A percentile compares a stretch with the other conserved stretches of the same genome.
These are phyloP conservation scores for Rutstroemia sp. DNA, from an alignment of 2,329 filamentous ascomycete species.

Conservation along the genomic window DNA sequence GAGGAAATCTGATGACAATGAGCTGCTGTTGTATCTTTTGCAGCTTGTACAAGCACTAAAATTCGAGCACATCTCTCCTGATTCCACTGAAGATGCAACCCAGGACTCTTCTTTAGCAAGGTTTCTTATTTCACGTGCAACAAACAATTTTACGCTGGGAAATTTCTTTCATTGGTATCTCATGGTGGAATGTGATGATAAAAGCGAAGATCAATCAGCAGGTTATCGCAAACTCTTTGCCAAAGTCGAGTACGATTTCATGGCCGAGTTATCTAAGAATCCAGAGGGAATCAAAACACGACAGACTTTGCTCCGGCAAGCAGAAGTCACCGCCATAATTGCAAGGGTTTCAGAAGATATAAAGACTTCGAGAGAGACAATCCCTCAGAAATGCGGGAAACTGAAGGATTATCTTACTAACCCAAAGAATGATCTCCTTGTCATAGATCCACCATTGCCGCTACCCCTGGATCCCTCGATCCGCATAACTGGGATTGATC, in stretches of 20 bases:
- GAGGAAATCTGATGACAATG: conserved; percentile 85
- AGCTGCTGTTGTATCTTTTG: conserved; percentile 82
- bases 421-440: conserved; percentile 78
- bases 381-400: conserved; percentile 72
- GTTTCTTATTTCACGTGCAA: conserved; percentile 83
- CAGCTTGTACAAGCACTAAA: conserved; percentile 95
- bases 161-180: conserved; percentile 98
- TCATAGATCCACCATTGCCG: conserved; percentile 78
- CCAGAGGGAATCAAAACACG: conserved; percentile 65
- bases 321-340: conserved; percentile 79
- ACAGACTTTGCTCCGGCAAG: conserved; percentile 74
- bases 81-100: conserved; percentile 52
- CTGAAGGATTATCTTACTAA: conserved; percentile 81
- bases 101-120: conserved; percentile 78
- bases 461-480: conserved; percentile 83
- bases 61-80: conserved; percentile 69
- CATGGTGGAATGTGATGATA: conserved; percentile 86
- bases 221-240: conserved; percentile 81
- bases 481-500: conserved; percentile 68
- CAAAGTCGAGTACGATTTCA: conserved; percentile 93
- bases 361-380: conserved; percentile 64
- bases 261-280: conserved; percentile 72
- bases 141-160: conserved; percentile 80
- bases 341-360: conserved; percentile 87
- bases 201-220: conserved; percentile 63